Conservation (phyloP, 768 basidiomycete genomes). For the Mycena crocata region DNA sequence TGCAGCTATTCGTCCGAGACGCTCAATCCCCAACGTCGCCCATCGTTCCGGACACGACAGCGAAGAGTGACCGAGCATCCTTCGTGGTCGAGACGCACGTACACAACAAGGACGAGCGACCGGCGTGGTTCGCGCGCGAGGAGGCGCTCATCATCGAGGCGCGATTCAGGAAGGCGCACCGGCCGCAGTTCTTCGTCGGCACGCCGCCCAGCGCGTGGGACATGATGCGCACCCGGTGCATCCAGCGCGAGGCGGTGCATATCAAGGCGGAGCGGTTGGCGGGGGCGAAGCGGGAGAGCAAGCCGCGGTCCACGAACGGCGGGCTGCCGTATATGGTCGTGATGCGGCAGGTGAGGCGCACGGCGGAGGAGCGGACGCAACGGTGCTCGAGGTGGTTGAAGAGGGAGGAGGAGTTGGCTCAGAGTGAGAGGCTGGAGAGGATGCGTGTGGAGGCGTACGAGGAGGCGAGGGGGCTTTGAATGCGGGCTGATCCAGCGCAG, state of each 20-base stretch:
- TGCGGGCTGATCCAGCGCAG: no score
- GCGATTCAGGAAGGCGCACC: not conserved
- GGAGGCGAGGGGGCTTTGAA: not conserved
- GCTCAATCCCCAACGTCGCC: no score
- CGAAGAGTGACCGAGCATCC: no score
- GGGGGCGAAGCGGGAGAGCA: not conserved
- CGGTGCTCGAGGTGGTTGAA: not conserved
- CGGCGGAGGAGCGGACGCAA: not conserved
- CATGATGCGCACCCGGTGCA: not conserved
- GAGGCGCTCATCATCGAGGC: not conserved
- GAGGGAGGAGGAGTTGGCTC: not conserved
- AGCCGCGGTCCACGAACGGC: not conserved
- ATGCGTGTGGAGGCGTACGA: not conserved
- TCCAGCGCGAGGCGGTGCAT: not conserved
- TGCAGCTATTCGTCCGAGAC: no score
- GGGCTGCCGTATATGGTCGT: not conserved
- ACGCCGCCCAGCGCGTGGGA: not conserved
- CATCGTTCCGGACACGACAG: no score
- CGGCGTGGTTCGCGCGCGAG: not conserved
- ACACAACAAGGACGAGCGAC: not conserved
- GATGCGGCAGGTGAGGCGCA: not conserved
- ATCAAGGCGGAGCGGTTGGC: not conserved
- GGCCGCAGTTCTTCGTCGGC: not conserved
- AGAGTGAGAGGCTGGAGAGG: not conserved
- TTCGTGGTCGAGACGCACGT: not conserved